phyloP scores from a whole-genome alignment of 108 stramenopile genomes.

The Cyclotella cryptica region DNA sequence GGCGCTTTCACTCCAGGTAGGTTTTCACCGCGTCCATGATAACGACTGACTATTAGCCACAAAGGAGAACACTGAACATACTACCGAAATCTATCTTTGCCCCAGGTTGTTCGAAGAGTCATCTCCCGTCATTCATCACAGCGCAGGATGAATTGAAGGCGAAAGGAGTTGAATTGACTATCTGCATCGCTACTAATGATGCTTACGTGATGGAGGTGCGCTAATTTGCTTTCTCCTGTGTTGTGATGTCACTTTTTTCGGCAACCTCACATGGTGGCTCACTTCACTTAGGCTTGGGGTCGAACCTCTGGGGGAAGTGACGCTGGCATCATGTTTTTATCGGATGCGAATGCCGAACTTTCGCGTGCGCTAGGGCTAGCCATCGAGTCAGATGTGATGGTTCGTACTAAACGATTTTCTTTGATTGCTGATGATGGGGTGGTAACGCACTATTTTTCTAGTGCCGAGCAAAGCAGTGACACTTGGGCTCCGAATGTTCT shows the following conservation, averaged over 20 bases:
- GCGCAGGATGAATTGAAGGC: slow-evolving; percentile 81
- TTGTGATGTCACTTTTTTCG: slow-evolving; percentile 1
- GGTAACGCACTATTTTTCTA: slow-evolving; percentile 80
- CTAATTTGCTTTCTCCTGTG: neutral
- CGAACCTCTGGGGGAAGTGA: slow-evolving; percentile 77
- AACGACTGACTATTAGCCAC: neutral
- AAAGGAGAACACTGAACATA: neutral
- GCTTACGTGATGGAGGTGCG: slow-evolving; percentile 84
- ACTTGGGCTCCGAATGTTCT: slow-evolving; percentile 89
- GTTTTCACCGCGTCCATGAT: too few relatives aligned
- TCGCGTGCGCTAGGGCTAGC: slow-evolving; percentile 73
- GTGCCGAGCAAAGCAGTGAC: slow-evolving; percentile 65
- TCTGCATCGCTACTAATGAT: slow-evolving; percentile 92
- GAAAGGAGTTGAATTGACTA: slow-evolving; percentile 83
- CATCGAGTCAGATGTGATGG: slow-evolving; percentile 73
- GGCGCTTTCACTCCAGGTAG: slow-evolving; percentile 83
- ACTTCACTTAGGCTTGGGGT: slow-evolving; percentile 74
- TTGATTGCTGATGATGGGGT: slow-evolving; percentile 87
- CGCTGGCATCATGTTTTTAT: slow-evolving; percentile 78
- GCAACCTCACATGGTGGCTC: neutral
- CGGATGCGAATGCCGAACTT: slow-evolving; percentile 73
- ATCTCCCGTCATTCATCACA: slow-evolving; percentile 87
- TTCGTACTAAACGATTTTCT: slow-evolving; percentile 78
- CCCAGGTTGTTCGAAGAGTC: slow-evolving; percentile 77
- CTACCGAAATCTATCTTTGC: neutral